phyloP scores from a whole-genome alignment of 306 rosid genomes.

The Psophocarpus tetragonolobus region DNA sequence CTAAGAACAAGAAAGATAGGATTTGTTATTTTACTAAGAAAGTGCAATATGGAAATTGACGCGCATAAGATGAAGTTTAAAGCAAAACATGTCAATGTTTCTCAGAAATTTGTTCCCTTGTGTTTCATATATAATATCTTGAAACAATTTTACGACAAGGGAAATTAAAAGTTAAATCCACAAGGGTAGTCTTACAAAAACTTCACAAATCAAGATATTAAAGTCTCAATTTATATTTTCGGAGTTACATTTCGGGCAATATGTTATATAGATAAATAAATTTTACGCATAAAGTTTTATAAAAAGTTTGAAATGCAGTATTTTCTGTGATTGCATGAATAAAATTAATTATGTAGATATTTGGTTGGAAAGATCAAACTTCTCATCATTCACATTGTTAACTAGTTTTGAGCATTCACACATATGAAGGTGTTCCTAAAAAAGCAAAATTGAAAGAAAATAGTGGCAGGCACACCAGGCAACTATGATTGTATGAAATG shows the following conservation, averaged over 20 bases:
- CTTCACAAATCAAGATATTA: neutral
- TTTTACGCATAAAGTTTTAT: neutral
- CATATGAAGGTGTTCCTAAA: neutral
- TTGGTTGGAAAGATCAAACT: neutral
- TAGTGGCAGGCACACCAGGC: neutral
- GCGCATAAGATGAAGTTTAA: neutral
- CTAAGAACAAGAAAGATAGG: neutral
- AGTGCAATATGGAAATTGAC: neutral
- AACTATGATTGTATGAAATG: neutral
- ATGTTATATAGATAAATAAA: neutral
- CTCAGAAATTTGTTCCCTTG: neutral
- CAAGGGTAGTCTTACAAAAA: neutral
- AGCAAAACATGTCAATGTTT: neutral
- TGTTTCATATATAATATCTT: neutral
- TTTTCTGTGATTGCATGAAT: neutral
- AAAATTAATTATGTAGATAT: neutral
- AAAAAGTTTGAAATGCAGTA: neutral
- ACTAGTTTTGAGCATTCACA: neutral
- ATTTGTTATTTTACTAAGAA: neutral
- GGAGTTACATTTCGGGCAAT: neutral
- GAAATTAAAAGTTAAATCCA: neutral
- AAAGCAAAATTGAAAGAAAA: neutral
- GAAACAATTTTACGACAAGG: neutral
- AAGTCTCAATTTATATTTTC: neutral
- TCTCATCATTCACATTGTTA: neutral